Evolutionary conservation across 2,329 filamentous ascomycete species (phyloP).

Genomic region (Lachnellula subtilissima): DNA sequence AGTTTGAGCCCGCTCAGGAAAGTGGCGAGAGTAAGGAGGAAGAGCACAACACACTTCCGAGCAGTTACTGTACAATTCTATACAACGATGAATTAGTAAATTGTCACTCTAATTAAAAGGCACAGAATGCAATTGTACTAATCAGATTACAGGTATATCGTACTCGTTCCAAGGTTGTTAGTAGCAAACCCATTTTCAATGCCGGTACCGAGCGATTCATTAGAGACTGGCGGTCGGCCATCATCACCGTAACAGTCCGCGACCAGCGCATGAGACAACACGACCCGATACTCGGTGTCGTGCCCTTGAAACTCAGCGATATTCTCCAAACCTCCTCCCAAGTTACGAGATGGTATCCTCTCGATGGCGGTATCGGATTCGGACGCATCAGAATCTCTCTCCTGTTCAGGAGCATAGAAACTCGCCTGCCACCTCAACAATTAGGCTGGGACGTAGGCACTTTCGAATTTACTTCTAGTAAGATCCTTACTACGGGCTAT

Average conservation of each 20-base stretch:
- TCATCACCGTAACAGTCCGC: conserved; percentile 82
- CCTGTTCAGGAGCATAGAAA: conserved; percentile 84
- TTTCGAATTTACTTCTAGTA: conserved; percentile 76
- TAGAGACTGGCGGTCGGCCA: conserved; percentile 84
- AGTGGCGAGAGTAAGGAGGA: conserved; percentile 87
- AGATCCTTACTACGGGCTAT: conserved; percentile 61
- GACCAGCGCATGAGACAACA: conserved; percentile 88
- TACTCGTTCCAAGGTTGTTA: conserved; percentile 90
- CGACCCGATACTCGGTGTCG: conserved; percentile 88
- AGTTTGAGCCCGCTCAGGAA: conserved; percentile 82
- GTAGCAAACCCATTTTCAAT: conserved; percentile 94
- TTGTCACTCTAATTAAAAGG: neutral
- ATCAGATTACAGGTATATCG: conserved; percentile 61
- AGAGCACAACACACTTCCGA: conserved; percentile 72
- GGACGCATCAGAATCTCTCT: conserved; percentile 84
- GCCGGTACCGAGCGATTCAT: conserved; percentile 91
- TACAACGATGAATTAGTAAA: conserved; percentile 76
- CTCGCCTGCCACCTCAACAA: conserved; percentile 75
- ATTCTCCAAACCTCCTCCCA: conserved; percentile 85
- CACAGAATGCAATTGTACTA: conserved; percentile 7
- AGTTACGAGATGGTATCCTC: conserved; percentile 82
- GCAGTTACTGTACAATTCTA: conserved; percentile 88
- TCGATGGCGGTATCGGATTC: conserved; percentile 90
- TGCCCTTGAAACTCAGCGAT: conserved; percentile 82
- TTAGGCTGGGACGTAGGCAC: conserved; percentile 95